A percentile compares a stretch with the other conserved stretches of the same genome.
Evolutionary conservation across 139 green algal genomes (phyloP).

Genomic region (Chlorella sp.): DNA sequence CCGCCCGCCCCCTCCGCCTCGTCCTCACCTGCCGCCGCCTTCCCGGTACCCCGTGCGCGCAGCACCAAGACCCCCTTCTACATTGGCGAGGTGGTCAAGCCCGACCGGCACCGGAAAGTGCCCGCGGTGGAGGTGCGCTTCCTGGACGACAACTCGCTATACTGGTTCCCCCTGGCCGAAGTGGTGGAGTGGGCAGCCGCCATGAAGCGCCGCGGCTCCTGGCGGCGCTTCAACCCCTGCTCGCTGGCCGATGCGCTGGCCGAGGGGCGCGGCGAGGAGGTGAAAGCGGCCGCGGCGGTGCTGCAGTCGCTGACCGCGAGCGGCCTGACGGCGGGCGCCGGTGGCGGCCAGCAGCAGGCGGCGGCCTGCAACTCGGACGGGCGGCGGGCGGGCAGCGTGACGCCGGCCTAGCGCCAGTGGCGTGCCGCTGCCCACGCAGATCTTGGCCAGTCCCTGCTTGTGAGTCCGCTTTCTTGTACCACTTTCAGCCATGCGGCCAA

Average conservation of each 20-base stretch:
- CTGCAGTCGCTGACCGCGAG: slow-evolving; percentile 10
- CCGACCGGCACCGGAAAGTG: slow-evolving; percentile 2
- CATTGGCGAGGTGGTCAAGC: slow-evolving; percentile 1
- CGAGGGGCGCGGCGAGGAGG: background rate
- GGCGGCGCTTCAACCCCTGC: slow-evolving; percentile 1
- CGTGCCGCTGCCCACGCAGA: no score
- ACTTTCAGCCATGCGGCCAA: no score
- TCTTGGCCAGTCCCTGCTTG: no score
- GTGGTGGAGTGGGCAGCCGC: slow-evolving; percentile 4
- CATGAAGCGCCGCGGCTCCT: background rate
- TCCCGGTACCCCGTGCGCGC: no score
- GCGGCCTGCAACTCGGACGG: no score
- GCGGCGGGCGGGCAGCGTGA: no score
- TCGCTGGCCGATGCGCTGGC: background rate
- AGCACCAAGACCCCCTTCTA: no score
- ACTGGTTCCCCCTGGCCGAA: slow-evolving; percentile 26
- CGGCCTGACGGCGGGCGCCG: background rate
- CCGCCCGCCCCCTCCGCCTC: no score
- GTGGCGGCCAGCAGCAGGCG: no score
- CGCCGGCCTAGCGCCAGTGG: no score
- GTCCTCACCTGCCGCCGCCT: no score
- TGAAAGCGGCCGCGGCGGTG: background rate
- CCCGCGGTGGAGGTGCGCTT: slow-evolving; percentile 22
- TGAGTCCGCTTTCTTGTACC: no score
- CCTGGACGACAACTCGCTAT: slow-evolving; percentile 12